Conservation (phyloP, 257 asterid genomes). For the Capsicum chinense region DNA sequence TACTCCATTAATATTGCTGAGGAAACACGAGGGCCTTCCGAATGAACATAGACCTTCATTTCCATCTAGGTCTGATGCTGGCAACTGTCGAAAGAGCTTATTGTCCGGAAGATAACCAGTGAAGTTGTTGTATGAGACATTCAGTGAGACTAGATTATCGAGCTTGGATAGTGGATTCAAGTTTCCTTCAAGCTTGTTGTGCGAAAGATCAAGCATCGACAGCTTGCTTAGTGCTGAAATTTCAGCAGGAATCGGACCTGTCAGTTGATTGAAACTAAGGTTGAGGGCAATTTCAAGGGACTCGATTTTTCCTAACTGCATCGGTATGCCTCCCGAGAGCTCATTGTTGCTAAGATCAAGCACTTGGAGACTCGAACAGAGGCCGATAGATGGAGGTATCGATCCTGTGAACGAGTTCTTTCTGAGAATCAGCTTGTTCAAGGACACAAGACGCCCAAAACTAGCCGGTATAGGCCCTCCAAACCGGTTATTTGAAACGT, state of each 20-base stretch:
- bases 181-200: constrained; percentile 47
- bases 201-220: constrained; percentile 48
- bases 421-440: constrained; percentile 49
- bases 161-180: constrained; percentile 42
- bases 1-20: constrained; percentile 23
- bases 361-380: constrained; percentile 51
- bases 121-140: constrained; percentile 48
- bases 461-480: constrained; percentile 49
- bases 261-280: constrained; percentile 46
- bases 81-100: constrained; percentile 49
- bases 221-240: constrained; percentile 47
- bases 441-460: constrained; percentile 44
- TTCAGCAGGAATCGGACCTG: constrained; percentile 50
- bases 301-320: constrained; percentile 47
- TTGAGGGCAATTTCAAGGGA: constrained; percentile 54
- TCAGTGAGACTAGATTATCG: constrained; percentile 45
- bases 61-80: constrained; percentile 44
- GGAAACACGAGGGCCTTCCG: constrained; percentile 40
- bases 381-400: constrained; percentile 49
- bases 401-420: constrained; percentile 47
- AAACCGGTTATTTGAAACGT: constrained; percentile 45
- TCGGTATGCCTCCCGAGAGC: constrained; percentile 47
- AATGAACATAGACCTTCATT: constrained; percentile 49
- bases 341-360: constrained; percentile 53
- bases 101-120: constrained; percentile 54